A percentile compares a stretch with the other conserved stretches of the same genome.
Evolutionary conservation across 345 rosid species (phyloP).

Genomic region (Sonneratia caseolaris): DNA sequence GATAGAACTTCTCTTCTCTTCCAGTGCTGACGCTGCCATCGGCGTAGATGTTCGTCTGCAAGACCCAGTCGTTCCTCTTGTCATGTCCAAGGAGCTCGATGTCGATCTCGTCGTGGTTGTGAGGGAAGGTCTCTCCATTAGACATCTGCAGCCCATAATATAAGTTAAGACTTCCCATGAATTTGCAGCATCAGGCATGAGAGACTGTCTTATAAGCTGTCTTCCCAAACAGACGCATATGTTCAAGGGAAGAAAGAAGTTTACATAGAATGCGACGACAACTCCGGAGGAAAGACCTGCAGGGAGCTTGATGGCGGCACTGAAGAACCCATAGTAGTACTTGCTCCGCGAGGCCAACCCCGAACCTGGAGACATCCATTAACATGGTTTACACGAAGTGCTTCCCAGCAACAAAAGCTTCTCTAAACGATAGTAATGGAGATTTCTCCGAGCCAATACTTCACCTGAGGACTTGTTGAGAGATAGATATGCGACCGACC

Average conservation of each 20-base stretch:
- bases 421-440: background rate
- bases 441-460: background rate
- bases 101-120: constrained; percentile 85
- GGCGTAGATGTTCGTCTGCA: constrained; percentile 78
- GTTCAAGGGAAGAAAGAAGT: constrained; percentile 7
- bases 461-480: constrained; percentile 68
- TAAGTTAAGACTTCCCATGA: background rate
- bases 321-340: constrained; percentile 70
- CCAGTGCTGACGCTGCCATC: constrained; percentile 70
- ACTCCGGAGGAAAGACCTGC: constrained; percentile 83
- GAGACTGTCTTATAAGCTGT: background rate
- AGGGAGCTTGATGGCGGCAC: constrained; percentile 80
- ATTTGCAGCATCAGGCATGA: background rate
- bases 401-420: background rate
- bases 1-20: constrained; percentile 85
- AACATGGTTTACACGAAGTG: background rate
- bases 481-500: constrained; percentile 49
- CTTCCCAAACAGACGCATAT: background rate
- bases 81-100: constrained; percentile 79
- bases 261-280: constrained; percentile 88
- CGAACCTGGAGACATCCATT: constrained; percentile 38
- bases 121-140: constrained; percentile 57
- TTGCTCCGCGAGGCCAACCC: constrained; percentile 54
- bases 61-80: constrained; percentile 64
- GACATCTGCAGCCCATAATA: constrained; percentile 38